Evolutionary conservation across 2,329 filamentous ascomycete genomes (phyloP).

Genomic region (Exophiala viscosa): DNA sequence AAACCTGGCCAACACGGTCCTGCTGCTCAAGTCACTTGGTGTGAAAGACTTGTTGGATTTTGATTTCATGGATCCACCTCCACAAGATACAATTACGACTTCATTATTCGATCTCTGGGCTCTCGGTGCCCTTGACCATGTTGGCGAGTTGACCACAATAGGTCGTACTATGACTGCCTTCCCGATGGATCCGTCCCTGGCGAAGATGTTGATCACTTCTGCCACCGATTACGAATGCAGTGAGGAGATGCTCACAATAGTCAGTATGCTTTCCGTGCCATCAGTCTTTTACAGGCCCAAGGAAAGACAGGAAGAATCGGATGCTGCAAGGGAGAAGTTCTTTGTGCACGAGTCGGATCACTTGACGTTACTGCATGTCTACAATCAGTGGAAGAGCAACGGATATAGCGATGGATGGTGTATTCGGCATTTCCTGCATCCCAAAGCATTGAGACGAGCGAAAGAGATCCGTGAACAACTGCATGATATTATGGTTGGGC

Average conservation of each 20-base stretch:
- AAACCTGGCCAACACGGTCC: conserved; percentile 77
- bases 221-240: conserved; percentile 86
- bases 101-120: conserved; percentile 98
- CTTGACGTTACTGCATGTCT: conserved; percentile 91
- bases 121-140: conserved; percentile 84
- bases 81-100: conserved; percentile 95
- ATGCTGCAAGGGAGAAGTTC: conserved; percentile 93
- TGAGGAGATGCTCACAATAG: conserved; percentile 97
- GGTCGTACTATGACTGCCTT: conserved; percentile 95
- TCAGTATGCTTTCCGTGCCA: conserved; percentile 95
- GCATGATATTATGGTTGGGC: conserved; percentile 78
- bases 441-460: conserved; percentile 86
- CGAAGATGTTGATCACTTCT: conserved; percentile 90
- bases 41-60: conserved; percentile 92
- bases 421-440: conserved; percentile 84
- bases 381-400: conserved; percentile 90
- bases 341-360: conserved; percentile 98
- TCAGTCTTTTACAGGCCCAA: conserved; percentile 96
- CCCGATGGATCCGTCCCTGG: conserved; percentile 94
- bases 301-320: conserved; percentile 93
- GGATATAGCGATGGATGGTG: conserved; percentile 90
- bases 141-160: conserved; percentile 83
- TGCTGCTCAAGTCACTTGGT: conserved; percentile 82
- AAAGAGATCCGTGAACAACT: conserved; percentile 95
- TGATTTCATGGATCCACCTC: conserved; percentile 96